Conservation (phyloP, 2,329 filamentous ascomycete genomes). For the Xylariaceae sp. region DNA sequence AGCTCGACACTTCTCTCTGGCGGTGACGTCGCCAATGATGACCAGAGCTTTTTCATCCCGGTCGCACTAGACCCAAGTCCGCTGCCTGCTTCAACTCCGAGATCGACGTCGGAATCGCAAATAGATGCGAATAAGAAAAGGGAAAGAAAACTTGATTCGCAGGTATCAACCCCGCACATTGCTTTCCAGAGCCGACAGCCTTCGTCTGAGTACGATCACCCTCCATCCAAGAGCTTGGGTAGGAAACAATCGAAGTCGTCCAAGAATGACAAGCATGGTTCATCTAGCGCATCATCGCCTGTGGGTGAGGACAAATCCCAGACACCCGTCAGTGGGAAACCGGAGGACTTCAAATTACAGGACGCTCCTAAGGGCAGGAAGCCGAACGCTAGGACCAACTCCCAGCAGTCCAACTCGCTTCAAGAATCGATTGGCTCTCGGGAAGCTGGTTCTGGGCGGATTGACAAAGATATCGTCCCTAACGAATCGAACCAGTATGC, state of each 20-base stretch:
- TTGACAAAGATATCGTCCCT: slow-evolving; percentile 34
- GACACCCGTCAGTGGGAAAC: slow-evolving; percentile 38
- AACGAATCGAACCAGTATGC: slow-evolving; percentile 36
- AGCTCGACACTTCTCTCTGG: slow-evolving; percentile 64
- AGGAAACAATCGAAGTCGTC: slow-evolving; percentile 48
- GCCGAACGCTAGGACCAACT: slow-evolving; percentile 41
- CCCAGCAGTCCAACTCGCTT: slow-evolving; percentile 39
- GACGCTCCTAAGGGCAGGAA: slow-evolving; percentile 69
- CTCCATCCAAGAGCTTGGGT: slow-evolving; percentile 46
- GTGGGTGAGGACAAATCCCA: slow-evolving; percentile 39
- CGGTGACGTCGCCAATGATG: slow-evolving; percentile 43
- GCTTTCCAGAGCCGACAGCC: slow-evolving; percentile 71
- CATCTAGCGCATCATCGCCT: slow-evolving; percentile 31
- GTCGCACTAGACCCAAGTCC: slow-evolving; percentile 70
- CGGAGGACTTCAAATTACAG: slow-evolving; percentile 71
- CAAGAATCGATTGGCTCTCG: slow-evolving; percentile 38
- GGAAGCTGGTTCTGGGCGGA: slow-evolving; percentile 37
- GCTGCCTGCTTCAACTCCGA: slow-evolving; percentile 51
- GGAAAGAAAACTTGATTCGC: slow-evolving; percentile 48
- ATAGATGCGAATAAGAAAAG: slow-evolving; percentile 42
- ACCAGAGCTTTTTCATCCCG: slow-evolving; percentile 71
- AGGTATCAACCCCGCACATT: slow-evolving; percentile 74
- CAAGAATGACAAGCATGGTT: slow-evolving; percentile 34
- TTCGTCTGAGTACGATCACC: slow-evolving; percentile 57
- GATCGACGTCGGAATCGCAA: slow-evolving; percentile 48